phyloP scores from a whole-genome alignment of 768 basidiomycete species.

The Tricholoma hemisulphureum region DNA sequence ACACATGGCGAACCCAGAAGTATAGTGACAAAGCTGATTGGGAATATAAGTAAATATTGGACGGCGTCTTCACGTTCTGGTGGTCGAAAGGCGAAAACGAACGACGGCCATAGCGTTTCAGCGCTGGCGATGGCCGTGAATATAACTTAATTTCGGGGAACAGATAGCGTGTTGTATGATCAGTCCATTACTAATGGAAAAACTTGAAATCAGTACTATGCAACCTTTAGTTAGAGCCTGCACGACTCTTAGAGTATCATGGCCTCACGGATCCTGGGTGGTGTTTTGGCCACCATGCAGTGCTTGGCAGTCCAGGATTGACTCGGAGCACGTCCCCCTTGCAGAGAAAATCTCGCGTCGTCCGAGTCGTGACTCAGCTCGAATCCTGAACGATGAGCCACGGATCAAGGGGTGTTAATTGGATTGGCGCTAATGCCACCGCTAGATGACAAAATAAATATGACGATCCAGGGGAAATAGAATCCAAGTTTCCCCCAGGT shows the following conservation, averaged over 20 bases:
- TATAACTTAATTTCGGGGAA: conserved; percentile 3
- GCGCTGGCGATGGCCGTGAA: background rate
- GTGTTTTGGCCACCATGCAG: background rate
- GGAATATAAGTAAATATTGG: background rate
- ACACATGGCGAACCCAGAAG: conserved; percentile 12
- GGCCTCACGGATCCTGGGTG: conserved; percentile 12
- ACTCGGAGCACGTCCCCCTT: too few relatives aligned
- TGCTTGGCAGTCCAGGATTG: background rate
- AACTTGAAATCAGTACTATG: too few relatives aligned
- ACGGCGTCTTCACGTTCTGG: conserved; percentile 11
- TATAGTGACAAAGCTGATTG: conserved; percentile 11
- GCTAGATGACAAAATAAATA: background rate
- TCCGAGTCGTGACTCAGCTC: background rate
- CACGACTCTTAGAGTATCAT: background rate
- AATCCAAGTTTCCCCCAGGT: too few relatives aligned
- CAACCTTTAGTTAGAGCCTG: background rate
- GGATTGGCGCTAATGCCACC: background rate
- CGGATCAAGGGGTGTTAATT: background rate
- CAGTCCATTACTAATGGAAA: background rate
- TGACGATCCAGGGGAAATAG: background rate
- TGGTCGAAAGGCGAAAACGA: conserved; percentile 7
- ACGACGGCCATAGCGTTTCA: conserved; percentile 3
- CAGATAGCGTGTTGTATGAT: background rate
- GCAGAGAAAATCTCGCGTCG: background rate
- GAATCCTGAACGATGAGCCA: background rate